Conservation (phyloP, 1,284 basidiomycete species). For the Mycena citricolor region DNA sequence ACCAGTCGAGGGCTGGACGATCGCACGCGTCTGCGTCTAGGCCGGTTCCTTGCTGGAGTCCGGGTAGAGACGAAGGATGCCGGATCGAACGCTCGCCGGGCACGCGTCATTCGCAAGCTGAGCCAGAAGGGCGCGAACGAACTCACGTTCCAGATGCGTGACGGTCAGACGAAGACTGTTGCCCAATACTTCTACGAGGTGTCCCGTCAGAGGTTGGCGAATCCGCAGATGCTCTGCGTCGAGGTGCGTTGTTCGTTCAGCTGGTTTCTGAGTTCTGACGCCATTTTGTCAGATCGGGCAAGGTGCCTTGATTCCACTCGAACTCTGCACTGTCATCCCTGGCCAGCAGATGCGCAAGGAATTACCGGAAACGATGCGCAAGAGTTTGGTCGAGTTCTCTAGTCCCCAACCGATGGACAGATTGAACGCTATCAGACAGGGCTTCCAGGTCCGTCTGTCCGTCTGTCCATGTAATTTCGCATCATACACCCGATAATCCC, state of each 20-base stretch:
- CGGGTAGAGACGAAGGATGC: constrained; percentile 46
- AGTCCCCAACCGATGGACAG: constrained; percentile 59
- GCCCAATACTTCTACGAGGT: constrained; percentile 60
- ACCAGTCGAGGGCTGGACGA: constrained; percentile 48
- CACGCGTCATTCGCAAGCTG: constrained; percentile 55
- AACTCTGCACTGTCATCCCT: constrained; percentile 60
- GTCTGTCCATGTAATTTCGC: no score
- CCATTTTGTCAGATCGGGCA: constrained; percentile 1
- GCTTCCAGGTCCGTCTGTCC: constrained; percentile 37
- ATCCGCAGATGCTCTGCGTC: constrained; percentile 59
- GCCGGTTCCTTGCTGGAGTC: constrained; percentile 58
- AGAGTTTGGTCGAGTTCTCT: constrained; percentile 48
- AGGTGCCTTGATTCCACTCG: constrained; percentile 52
- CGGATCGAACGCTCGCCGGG: constrained; percentile 30
- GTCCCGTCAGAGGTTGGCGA: constrained; percentile 49
- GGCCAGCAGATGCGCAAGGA: constrained; percentile 78
- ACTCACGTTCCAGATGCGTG: constrained; percentile 52
- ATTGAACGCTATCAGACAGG: constrained; percentile 52
- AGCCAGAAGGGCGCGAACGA: constrained; percentile 45
- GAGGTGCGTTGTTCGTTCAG: constrained; percentile 42
- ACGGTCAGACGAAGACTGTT: constrained; percentile 54
- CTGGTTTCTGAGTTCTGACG: constrained; percentile 37
- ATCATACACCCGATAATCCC: no score
- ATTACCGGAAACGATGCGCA: constrained; percentile 65
- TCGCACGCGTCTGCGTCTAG: constrained; percentile 54